Percentiles rank a stretch among this genome's conserved stretches.
Conservation (phyloP, 139 green algal genomes). For the Tetraselmis striata region DNA sequence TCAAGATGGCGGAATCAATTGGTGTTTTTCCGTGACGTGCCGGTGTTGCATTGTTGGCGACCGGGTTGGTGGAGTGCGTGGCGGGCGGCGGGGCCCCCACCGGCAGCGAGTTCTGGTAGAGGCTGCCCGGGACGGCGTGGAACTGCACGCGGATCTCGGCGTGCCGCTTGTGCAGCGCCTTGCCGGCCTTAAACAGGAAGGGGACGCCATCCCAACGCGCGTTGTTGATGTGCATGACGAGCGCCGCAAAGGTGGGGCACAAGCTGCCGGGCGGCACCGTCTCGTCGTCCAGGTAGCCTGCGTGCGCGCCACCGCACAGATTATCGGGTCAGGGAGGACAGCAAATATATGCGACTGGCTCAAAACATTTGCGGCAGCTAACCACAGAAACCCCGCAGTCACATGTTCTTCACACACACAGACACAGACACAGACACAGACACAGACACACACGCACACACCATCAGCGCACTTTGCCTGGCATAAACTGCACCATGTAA, state of each 20-base stretch:
- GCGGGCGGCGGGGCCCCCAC: no score
- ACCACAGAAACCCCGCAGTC: no score
- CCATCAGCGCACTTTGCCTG: no score
- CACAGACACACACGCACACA: no score
- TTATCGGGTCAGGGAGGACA: not conserved
- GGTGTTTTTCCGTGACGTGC: no score
- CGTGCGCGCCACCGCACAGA: no score
- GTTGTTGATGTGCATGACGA: slow-evolving; percentile 94
- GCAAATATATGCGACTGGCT: not conserved
- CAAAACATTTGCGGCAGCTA: not conserved
- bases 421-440: no score
- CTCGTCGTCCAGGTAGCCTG: slow-evolving; percentile 89
- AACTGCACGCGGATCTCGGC: slow-evolving; percentile 99
- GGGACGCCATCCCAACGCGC: slow-evolving; percentile 96
- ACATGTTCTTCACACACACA: no score
- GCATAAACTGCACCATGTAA: no score
- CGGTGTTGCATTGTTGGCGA: no score
- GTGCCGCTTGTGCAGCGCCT: slow-evolving; percentile 79
- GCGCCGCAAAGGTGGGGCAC: slow-evolving; percentile 89
- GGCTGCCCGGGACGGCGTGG: slow-evolving; percentile 85
- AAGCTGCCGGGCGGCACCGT: slow-evolving; percentile 82
- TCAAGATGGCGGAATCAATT: no score
- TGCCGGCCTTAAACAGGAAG: slow-evolving; percentile 98
- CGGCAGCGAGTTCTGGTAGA: slow-evolving; percentile 26
- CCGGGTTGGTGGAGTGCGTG: no score